Evolutionary conservation across 176 grass and related monocot species (phyloP), one percentile per base, ranked within the genome.

Genomic region (Paspalum notatum): DNA sequence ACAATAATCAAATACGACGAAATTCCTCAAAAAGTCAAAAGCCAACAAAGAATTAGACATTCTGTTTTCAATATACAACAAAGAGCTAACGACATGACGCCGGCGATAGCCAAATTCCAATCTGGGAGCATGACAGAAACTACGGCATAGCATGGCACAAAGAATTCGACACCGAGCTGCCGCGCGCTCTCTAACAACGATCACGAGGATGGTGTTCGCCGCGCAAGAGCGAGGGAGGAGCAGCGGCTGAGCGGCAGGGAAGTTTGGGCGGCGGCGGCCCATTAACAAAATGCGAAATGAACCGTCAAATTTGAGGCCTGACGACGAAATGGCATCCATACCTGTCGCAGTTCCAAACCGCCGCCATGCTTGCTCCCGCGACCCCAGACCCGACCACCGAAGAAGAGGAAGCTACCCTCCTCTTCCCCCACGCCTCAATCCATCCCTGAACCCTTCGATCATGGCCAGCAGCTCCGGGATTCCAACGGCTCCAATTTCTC

Each of bases 341-440:
- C 90, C 90, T 85, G 70, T 70, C 71, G 61, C 63, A 85, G 55
- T 60, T 60, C 78, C 57, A 67, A 11, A 14, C 44, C 67, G 45
- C 76, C 53, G 46, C 77, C 82, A 78, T 68, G 48, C 26, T 58
- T 8, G 38, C 64, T 76, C 55, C 54, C 40, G 75, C 41, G 66
- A 13, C 67, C 51, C 48, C 82, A 54, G 58, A 78, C 52, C 27
- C 47, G 57, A 45, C 82, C 82, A 80, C 76, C 56, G 53, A 89
- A 76, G 89, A 91, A 76, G 74, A 68, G 80, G 80, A 75, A 82
- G 78, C 72, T 67, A 22, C 63, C 84, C 80, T 85, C 92, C 86
- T 85, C 80, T 63, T 67, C 74, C 73, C 84, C 73, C 61, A 76
- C 84, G 26, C 84, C 52, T 85, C 86, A 91, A 59, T 86, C 89